Base-by-base conservation (phyloP, 768 basidiomycete species). In the Leccinum pellstonianum region DNA sequence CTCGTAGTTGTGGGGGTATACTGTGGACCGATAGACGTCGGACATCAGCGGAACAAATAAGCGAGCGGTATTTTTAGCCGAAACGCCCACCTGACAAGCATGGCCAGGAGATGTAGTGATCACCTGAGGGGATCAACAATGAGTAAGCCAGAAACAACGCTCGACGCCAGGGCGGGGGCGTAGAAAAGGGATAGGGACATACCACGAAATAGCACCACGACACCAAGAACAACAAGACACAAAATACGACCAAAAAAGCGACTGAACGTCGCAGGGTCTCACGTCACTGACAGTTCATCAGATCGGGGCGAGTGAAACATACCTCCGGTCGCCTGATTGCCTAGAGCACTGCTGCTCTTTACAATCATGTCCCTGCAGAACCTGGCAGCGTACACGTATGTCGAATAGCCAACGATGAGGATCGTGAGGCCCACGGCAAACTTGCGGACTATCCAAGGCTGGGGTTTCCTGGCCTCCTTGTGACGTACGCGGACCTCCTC, bases 131-230 rank as follows among this genome's bases (percentile, higher is more conserved):
- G 23, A 47, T 49, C 7, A 35, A 19, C 21, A 35, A 55, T 50
- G 31, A n/a, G 53, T 54, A 43, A 19, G n/a, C 41, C 41, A 27
- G 21, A n/a, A 35, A 35, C 12, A n/a, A 14, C 41, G 47, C n/a
- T 29, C 12, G 52, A 46, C 9, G 33, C 17, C 54, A 51, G n/a
- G 43, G 43, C 19, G 43, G 11, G 29, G 47, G 27, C 12, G 31
- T 12, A 29, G 35, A 50, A 52, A 56, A 27, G 43, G 27, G 70
- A 19, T 23, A 46, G 4, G 38, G 38, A 9, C 81, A 54, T 57
- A 91, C 93, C 81, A 83, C 85, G 21, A 81, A 57, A 74, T 95
- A 96, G 14, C 86, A 81, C 93, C 93, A 94, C 0, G 87, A 48
- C 79, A 85, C 80, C 82, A 93, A 83, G n/a, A 86, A 62, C 50